Conservation (phyloP, 768 basidiomycete genomes). For the Kwoniella dendrophila region DNA sequence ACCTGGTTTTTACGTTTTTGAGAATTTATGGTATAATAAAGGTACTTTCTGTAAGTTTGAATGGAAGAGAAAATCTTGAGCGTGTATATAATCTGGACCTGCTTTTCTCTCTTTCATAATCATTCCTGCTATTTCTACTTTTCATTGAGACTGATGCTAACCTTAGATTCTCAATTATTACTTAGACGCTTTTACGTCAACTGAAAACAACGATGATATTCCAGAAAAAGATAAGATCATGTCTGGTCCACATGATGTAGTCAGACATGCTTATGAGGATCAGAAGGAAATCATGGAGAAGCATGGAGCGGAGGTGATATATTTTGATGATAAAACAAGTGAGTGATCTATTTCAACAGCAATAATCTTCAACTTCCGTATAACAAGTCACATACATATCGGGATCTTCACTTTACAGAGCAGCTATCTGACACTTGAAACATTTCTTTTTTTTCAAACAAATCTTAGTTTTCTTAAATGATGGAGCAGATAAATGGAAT, state of each 20-base stretch:
- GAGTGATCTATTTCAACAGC: not conserved
- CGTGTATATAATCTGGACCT: no score
- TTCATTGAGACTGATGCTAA: no score
- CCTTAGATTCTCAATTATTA: not conserved
- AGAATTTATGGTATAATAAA: conserved; percentile 16
- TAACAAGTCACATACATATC: no score
- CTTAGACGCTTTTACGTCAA: not conserved
- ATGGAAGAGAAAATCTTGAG: no score
- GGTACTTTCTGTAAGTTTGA: conserved; percentile 14
- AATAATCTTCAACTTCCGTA: no score
- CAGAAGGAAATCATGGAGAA: not conserved
- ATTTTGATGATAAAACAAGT: not conserved
- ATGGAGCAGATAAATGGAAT: conserved; percentile 2
- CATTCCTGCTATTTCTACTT: no score
- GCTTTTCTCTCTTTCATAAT: no score
- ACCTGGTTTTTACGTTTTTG: conserved; percentile 15
- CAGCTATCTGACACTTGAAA: no score
- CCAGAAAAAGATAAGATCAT: conserved; percentile 5
- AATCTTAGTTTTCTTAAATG: conserved; percentile 12
- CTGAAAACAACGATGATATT: not conserved
- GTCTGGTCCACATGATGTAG: not conserved
- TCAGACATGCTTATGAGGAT: not conserved
- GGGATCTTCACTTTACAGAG: no score
- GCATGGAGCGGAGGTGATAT: not conserved
- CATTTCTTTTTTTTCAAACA: not conserved